phyloP scores from a whole-genome alignment of 257 asterid genomes.

The Ophiorrhiza pumila region DNA sequence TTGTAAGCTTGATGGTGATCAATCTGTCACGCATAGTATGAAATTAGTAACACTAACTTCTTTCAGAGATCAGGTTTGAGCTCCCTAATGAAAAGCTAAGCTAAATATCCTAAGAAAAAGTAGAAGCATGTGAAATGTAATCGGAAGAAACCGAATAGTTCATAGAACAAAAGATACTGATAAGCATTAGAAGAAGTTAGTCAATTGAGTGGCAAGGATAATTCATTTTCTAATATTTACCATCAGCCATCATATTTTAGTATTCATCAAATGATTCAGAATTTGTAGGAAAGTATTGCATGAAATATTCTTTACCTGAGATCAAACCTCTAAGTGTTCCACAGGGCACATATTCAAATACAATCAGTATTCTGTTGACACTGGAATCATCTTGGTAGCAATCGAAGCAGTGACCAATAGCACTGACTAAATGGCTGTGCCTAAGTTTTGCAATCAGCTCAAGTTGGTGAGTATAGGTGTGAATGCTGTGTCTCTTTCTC shows the following conservation, averaged over 20 bases:
- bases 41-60: background rate
- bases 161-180: background rate
- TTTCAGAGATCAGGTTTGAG: no score
- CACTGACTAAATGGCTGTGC: slow-evolving; percentile 64
- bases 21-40: background rate
- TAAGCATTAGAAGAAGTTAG: background rate
- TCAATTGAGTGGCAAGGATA: background rate
- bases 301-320: slow-evolving; percentile 42
- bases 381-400: slow-evolving; percentile 60
- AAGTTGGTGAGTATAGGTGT: slow-evolving; percentile 64
- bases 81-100: background rate
- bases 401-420: slow-evolving; percentile 83
- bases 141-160: background rate
- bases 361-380: slow-evolving; percentile 45
- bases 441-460: slow-evolving; percentile 67
- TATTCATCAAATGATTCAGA: background rate
- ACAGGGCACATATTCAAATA: slow-evolving; percentile 65
- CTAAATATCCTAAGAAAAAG: background rate
- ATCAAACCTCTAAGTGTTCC: slow-evolving; percentile 54
- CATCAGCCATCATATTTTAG: no score
- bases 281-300: background rate
- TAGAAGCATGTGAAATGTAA: background rate
- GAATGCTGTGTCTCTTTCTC: slow-evolving; percentile 47
- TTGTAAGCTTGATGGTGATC: background rate
- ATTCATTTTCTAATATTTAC: background rate